These are phyloP conservation scores for Candida silvicultrix DNA, from an alignment of 805 yeast species.

Conservation along the genomic window DNA sequence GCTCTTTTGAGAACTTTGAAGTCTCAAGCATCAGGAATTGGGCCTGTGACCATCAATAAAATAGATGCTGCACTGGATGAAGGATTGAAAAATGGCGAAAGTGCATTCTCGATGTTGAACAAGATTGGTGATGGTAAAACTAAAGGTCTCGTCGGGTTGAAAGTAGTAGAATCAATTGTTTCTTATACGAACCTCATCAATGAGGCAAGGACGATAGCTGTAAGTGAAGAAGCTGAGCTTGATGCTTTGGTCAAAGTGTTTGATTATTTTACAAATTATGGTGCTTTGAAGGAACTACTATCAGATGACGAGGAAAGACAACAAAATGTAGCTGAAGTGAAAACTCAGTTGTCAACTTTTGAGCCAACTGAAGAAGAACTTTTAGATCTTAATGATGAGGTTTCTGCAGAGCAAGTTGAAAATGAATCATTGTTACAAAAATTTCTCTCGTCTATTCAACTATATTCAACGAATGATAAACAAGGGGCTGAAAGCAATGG, in stretches of 20 bases:
- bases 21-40: slow-evolving; percentile 63
- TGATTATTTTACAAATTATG: slow-evolving; percentile 5
- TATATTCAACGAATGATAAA: slow-evolving; percentile 23
- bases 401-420: slow-evolving; percentile 2
- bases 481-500: slow-evolving; percentile 20
- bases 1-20: slow-evolving; percentile 55
- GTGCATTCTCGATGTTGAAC: slow-evolving; percentile 1
- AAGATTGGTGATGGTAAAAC: not conserved
- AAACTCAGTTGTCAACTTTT: slow-evolving; percentile 29
- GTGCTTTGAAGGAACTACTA: slow-evolving; percentile 2
- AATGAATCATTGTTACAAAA: slow-evolving; percentile 21
- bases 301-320: slow-evolving; percentile 23
- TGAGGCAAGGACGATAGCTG: not conserved
- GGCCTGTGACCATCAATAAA: slow-evolving; percentile 32
- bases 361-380: slow-evolving; percentile 24
- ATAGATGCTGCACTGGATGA: not conserved
- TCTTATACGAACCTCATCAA: not conserved
- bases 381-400: not conserved
- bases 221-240: not conserved
- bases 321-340: slow-evolving; percentile 35
- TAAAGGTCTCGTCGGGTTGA: not conserved
- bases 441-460: slow-evolving; percentile 30
- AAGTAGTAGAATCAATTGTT: not conserved
- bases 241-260: slow-evolving; percentile 7
- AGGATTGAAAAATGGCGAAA: not conserved